Conservation (phyloP, 768 basidiomycete genomes). For the Leccinum barrowsii region DNA sequence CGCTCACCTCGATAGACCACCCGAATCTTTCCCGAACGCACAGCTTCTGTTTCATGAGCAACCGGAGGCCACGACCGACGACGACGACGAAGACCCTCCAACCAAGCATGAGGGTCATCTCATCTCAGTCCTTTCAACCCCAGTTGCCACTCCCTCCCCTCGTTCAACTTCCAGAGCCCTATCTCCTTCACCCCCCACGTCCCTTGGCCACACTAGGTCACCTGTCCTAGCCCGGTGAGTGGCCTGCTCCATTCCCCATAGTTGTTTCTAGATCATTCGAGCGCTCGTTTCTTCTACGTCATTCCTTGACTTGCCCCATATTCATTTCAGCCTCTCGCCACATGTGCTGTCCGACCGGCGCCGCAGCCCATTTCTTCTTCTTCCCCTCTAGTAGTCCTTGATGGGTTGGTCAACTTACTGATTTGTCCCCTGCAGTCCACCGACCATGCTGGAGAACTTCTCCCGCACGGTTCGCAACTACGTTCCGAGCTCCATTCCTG, state of each 20-base stretch:
- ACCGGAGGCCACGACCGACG: constrained; percentile 10
- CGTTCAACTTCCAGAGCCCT: constrained; percentile 9
- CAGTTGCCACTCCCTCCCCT: constrained; percentile 12
- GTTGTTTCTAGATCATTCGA: constrained; percentile 6
- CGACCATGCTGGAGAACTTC: constrained; percentile 48
- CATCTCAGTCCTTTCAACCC: constrained; percentile 13
- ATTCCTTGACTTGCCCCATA: constrained; percentile 4
- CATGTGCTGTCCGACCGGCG: constrained; percentile 19
- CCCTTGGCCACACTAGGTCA: constrained; percentile 28
- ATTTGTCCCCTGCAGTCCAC: constrained; percentile 34
- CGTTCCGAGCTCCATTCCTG: constrained; percentile 49
- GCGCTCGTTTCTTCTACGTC: constrained; percentile 6
- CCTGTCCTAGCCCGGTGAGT: constrained; percentile 32
- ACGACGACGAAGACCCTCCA: constrained; percentile 23
- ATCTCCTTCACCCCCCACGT: constrained; percentile 11
- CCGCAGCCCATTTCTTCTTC: neutral
- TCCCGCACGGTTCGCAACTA: constrained; percentile 53
- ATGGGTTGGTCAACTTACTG: constrained; percentile 8
- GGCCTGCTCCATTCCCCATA: neutral
- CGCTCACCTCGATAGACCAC: constrained; percentile 6
- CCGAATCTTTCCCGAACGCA: constrained; percentile 5
- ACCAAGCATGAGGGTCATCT: constrained; percentile 28
- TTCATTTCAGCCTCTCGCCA: constrained; percentile 12
- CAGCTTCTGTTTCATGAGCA: constrained; percentile 12
- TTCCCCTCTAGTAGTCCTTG: neutral